phyloP scores from a whole-genome alignment of 2,329 filamentous ascomycete genomes.

The Claviceps quebecensis region DNA sequence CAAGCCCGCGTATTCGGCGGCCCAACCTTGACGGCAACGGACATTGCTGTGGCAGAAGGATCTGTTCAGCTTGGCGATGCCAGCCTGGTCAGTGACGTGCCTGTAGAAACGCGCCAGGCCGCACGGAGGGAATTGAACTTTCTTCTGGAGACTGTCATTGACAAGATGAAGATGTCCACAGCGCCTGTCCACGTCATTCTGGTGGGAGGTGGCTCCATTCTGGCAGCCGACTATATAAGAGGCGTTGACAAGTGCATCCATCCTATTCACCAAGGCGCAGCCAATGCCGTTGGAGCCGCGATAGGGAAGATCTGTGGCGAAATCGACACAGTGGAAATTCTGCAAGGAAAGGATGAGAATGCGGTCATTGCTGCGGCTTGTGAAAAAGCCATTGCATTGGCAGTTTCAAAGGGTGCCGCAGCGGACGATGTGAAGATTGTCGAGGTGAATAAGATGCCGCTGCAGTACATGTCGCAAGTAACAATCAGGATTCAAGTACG shows the following conservation, averaged over 20 bases:
- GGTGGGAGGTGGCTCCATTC: slow-evolving; percentile 42
- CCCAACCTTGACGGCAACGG: slow-evolving; percentile 35
- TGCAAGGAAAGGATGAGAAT: slow-evolving; percentile 23
- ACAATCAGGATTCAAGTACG: slow-evolving; percentile 21
- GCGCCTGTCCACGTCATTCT: slow-evolving; percentile 37
- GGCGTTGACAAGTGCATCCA: slow-evolving; percentile 36
- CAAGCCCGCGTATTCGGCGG: slow-evolving; percentile 41
- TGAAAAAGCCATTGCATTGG: slow-evolving; percentile 18
- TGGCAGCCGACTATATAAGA: slow-evolving; percentile 32
- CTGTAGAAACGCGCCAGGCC: slow-evolving; percentile 9
- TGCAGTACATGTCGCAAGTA: slow-evolving; percentile 22
- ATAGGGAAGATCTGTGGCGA: slow-evolving; percentile 40
- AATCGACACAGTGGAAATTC: slow-evolving; percentile 36
- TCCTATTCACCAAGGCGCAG: slow-evolving; percentile 38
- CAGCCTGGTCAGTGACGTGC: slow-evolving; percentile 14
- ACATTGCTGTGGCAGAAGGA: slow-evolving; percentile 30
- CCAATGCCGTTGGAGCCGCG: slow-evolving; percentile 47
- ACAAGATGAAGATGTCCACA: slow-evolving; percentile 42
- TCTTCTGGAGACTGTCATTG: slow-evolving; percentile 36
- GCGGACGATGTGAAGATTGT: slow-evolving; percentile 26
- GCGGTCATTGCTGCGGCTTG: slow-evolving; percentile 25
- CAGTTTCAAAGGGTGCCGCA: slow-evolving; percentile 18
- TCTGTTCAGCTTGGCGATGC: slow-evolving; percentile 18
- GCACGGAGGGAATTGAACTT: slow-evolving; percentile 24
- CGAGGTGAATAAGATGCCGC: slow-evolving; percentile 29